These are phyloP conservation scores for Salisapilia sapeloensis DNA, from an alignment of 352 stramenopile species.

Conservation along the genomic window DNA sequence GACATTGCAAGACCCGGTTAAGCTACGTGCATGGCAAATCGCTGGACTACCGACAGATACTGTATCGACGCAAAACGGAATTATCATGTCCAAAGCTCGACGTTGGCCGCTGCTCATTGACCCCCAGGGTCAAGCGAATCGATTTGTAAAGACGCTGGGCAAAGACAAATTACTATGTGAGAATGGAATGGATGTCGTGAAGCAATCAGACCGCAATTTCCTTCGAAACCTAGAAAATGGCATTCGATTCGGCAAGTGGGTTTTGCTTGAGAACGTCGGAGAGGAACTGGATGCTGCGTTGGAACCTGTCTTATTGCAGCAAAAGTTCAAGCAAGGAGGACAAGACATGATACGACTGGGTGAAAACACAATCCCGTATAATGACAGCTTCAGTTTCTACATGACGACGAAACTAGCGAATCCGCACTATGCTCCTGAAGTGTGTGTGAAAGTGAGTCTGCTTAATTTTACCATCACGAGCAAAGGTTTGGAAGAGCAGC, in stretches of 20 bases:
- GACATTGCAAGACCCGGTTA: conserved; percentile 78
- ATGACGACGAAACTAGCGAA: conserved; percentile 88
- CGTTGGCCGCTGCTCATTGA: conserved; percentile 85
- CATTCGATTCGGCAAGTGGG: conserved; percentile 84
- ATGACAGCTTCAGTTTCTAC: conserved; percentile 82
- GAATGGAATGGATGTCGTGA: conserved; percentile 86
- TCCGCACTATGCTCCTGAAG: conserved; percentile 83
- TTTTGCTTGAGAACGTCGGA: conserved; percentile 81
- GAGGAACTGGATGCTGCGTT: conserved; percentile 83
- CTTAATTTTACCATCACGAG: conserved; percentile 90
- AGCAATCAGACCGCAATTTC: conserved; percentile 80
- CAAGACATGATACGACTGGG: conserved; percentile 85
- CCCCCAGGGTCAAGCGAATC: conserved; percentile 84
- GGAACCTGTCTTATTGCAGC: conserved; percentile 79
- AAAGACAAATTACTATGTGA: conserved; percentile 70
- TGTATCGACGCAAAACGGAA: conserved; percentile 89
- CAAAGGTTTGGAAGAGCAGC: conserved; percentile 82
- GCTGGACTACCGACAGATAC: conserved; percentile 72
- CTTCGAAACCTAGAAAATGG: conserved; percentile 79
- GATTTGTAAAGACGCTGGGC: conserved; percentile 83
- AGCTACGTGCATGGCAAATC: conserved; percentile 80
- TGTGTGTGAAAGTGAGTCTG: conserved; percentile 85
- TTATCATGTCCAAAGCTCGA: conserved; percentile 75
- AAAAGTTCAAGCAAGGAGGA: conserved; percentile 86
- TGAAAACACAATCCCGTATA: conserved; percentile 86